These are phyloP conservation scores for Cryptosporidium canis DNA, from an alignment of 169 alveolate species.

Conservation along the genomic window DNA sequence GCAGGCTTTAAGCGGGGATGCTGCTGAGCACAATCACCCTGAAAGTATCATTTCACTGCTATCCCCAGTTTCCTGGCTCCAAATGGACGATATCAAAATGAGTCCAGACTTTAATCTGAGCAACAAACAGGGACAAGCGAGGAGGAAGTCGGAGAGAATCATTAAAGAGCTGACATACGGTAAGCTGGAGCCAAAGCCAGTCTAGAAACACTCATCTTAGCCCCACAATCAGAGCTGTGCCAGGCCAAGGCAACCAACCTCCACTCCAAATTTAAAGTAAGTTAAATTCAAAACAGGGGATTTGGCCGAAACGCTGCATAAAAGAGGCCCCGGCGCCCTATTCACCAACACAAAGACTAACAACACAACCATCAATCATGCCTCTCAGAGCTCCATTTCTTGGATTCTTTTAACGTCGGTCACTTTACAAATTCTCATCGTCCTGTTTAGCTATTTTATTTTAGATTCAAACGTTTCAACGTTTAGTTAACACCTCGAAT, in stretches of 20 bases:
- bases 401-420: neutral
- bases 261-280: slow-evolving; percentile 16
- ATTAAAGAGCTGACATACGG: slow-evolving; percentile 64
- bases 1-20: neutral
- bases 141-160: slow-evolving; percentile 12
- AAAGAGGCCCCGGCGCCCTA: neutral
- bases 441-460: slow-evolving; percentile 3
- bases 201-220: neutral
- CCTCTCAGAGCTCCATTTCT: neutral
- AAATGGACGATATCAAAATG: slow-evolving; percentile 38
- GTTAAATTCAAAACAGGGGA: neutral
- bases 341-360: neutral
- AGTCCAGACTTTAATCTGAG: neutral
- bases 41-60: slow-evolving; percentile 50
- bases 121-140: neutral
- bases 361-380: neutral
- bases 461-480: slow-evolving; percentile 1
- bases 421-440: neutral
- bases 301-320: neutral
- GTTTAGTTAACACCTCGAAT: neutral
- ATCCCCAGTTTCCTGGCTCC: slow-evolving; percentile 72
- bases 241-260: slow-evolving; percentile 25
- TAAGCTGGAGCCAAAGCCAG: neutral
- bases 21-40: neutral
- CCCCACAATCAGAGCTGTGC: neutral